phyloP scores from a whole-genome alignment of 352 stramenopile species.

The Plasmopara halstedii region DNA sequence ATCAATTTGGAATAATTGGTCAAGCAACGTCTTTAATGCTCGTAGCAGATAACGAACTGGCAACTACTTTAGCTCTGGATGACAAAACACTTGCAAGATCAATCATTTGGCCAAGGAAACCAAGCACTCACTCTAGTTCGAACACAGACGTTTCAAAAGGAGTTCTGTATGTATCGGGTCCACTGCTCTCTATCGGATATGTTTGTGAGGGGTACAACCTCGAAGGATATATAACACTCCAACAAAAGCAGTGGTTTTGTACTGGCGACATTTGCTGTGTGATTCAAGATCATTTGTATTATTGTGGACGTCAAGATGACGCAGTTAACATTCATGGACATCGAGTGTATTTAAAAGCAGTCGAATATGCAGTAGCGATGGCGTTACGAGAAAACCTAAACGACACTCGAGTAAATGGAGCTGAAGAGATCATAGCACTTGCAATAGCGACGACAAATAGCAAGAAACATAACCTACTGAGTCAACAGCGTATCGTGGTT shows the following conservation, averaged over 20 bases:
- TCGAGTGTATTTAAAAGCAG: conserved; percentile 38
- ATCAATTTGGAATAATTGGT: conserved; percentile 17
- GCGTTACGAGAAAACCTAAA: conserved; percentile 7
- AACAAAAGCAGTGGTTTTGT: conserved; percentile 15
- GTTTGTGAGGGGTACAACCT: conserved; percentile 2
- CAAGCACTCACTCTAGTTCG: background rate
- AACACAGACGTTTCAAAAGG: too few species aligned
- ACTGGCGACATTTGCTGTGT: conserved; percentile 43
- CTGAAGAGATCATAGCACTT: conserved; percentile 16
- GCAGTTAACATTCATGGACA: conserved; percentile 53
- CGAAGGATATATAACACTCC: background rate
- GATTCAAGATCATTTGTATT: conserved; percentile 25
- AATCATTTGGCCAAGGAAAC: conserved; percentile 14
- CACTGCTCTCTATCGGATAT: conserved; percentile 30
- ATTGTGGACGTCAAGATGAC: conserved; percentile 35
- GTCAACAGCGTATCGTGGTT: conserved; percentile 15
- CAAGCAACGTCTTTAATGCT: conserved; percentile 21
- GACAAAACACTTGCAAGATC: background rate
- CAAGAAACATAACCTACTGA: conserved; percentile 6
- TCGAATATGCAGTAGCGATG: conserved; percentile 28
- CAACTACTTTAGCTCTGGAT: background rate
- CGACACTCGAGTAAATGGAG: background rate
- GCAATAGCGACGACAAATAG: conserved; percentile 7
- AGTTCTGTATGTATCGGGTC: conserved; percentile 31
- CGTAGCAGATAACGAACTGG: background rate